These are phyloP conservation scores for Auricularia sp. DNA, from an alignment of 768 basidiomycete species.

Conservation along the genomic window DNA sequence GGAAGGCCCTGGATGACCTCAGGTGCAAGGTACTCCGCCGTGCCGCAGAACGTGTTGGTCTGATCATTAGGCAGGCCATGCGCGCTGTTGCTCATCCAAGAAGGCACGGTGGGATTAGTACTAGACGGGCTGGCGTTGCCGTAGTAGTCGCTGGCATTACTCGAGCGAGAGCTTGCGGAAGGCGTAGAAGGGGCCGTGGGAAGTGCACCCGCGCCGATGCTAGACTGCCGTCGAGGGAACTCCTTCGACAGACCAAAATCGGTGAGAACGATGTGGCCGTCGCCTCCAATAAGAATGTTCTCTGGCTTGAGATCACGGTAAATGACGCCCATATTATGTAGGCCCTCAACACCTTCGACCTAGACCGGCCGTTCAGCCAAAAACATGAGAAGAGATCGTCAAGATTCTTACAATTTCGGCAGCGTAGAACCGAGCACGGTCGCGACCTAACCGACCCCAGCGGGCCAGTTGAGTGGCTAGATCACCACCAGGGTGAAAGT, in stretches of 20 bases:
- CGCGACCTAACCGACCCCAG: constrained; percentile 87
- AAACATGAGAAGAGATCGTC: not conserved
- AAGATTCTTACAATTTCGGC: constrained; percentile 62
- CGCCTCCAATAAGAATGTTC: constrained; percentile 87
- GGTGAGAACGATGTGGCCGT: constrained; percentile 94
- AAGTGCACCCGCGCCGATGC: constrained; percentile 13
- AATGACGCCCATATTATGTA: constrained; percentile 91
- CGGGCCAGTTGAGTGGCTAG: constrained; percentile 94
- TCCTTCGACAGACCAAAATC: constrained; percentile 95
- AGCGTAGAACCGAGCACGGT: constrained; percentile 93
- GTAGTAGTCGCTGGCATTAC: constrained; percentile 28
- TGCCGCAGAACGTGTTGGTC: constrained; percentile 87
- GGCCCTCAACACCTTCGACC: constrained; percentile 85
- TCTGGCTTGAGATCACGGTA: constrained; percentile 97
- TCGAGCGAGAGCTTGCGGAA: not conserved
- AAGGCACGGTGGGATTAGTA: constrained; percentile 31
- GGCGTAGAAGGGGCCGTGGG: constrained; percentile 50
- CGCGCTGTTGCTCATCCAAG: constrained; percentile 67
- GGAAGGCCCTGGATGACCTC: constrained; percentile 89
- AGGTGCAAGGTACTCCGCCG: constrained; percentile 94
- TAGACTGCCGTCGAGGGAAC: constrained; percentile 50
- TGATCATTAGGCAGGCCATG: constrained; percentile 57
- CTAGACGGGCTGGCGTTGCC: constrained; percentile 28
- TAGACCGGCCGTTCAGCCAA: not conserved
- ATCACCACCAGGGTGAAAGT: constrained; percentile 94